A percentile compares a stretch with the other conserved stretches of the same genome.
Evolutionary conservation across 352 stramenopile species (phyloP).

Genomic region (Aphanomyces cochlioides): DNA sequence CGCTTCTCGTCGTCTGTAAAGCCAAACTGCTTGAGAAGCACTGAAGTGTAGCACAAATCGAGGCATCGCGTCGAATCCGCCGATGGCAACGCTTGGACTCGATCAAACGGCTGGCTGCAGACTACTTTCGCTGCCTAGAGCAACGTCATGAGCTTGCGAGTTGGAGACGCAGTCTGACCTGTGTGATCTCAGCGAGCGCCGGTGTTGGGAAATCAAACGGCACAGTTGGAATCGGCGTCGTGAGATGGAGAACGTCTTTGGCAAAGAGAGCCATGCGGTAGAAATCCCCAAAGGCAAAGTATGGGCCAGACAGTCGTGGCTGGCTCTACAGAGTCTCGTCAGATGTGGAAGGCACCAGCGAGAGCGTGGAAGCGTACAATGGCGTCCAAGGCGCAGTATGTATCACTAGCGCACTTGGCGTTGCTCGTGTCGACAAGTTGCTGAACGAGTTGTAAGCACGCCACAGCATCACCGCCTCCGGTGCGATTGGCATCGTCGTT

Average conservation of each 20-base stretch:
- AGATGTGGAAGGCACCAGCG: too few relatives aligned
- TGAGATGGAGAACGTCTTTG: not conserved
- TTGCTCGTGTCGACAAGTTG: not conserved
- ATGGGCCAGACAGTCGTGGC: too few relatives aligned
- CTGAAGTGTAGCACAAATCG: conserved; percentile 12
- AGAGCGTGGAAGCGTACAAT: too few relatives aligned
- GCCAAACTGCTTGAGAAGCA: conserved; percentile 14
- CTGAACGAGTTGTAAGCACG: conserved; percentile 1
- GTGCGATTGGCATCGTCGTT: conserved; percentile 2
- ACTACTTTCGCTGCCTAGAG: not conserved
- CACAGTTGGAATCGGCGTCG: not conserved
- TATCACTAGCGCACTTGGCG: not conserved
- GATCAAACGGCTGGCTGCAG: not conserved
- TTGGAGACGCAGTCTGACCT: not conserved
- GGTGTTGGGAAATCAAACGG: conserved; percentile 19
- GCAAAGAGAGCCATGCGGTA: conserved; percentile 13
- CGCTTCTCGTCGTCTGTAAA: conserved; percentile 10
- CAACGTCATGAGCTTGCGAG: conserved; percentile 1
- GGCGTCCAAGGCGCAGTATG: conserved; percentile 8
- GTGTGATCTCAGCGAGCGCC: conserved; percentile 3
- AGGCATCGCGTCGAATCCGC: not conserved
- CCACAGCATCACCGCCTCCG: conserved; percentile 6
- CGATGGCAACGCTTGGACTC: not conserved
- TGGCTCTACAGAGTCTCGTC: too few relatives aligned
- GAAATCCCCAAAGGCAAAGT: not conserved